Percentiles rank a stretch among this genome's conserved stretches.
These are phyloP conservation scores for Lithohypha guttulata DNA, from an alignment of 2,329 filamentous ascomycete species.

Conservation along the genomic window DNA sequence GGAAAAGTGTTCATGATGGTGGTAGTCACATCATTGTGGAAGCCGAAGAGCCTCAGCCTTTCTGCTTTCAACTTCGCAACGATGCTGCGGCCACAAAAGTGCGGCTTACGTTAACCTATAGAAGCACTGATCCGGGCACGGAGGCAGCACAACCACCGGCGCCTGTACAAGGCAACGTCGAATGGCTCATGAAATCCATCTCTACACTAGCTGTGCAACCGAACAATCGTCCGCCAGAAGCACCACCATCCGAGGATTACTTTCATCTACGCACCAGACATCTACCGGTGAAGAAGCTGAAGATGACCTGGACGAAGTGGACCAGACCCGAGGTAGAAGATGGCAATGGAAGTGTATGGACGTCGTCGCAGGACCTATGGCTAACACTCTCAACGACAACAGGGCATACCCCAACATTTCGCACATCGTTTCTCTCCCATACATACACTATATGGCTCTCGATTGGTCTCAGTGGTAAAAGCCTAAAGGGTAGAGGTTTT, in stretches of 20 bases:
- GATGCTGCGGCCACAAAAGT: constrained; percentile 9
- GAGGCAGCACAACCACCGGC: background rate
- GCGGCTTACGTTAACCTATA: constrained; percentile 2
- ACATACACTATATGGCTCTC: constrained; percentile 5
- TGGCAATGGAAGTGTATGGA: background rate
- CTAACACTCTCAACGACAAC: constrained; percentile 4
- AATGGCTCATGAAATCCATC: constrained; percentile 8
- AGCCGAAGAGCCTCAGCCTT: constrained; percentile 6
- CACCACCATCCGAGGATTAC: constrained; percentile 4
- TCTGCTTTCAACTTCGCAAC: constrained; percentile 6
- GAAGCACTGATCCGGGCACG: background rate
- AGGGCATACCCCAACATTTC: constrained; percentile 4
- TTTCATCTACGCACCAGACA: constrained; percentile 7
- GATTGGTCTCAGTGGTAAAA: constrained; percentile 5
- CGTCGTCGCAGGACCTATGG: constrained; percentile 7
- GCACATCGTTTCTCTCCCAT: constrained; percentile 8
- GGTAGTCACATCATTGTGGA: constrained; percentile 8
- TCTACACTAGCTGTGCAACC: constrained; percentile 5
- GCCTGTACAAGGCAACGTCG: constrained; percentile 1
- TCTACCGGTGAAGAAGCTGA: constrained; percentile 6
- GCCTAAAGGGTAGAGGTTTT: constrained; percentile 4
- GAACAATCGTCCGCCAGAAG: background rate
- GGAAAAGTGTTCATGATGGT: constrained; percentile 7
- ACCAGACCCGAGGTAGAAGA: background rate
- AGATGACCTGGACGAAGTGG: constrained; percentile 8